These are phyloP conservation scores for Ophiostoma angusticollis DNA, from an alignment of 2,329 filamentous ascomycete species.

Conservation along the genomic window DNA sequence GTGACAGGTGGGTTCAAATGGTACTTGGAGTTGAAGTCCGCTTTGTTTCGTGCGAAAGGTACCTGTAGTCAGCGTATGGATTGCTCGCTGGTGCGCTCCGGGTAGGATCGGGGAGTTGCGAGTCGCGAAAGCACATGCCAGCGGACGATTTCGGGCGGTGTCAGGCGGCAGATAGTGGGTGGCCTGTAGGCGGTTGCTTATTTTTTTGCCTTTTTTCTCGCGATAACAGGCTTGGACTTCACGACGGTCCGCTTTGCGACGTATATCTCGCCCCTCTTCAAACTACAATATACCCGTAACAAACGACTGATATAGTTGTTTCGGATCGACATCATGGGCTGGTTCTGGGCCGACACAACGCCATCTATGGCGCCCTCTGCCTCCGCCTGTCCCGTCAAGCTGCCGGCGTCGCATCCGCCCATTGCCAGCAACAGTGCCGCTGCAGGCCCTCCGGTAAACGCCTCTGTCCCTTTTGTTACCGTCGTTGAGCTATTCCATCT, in stretches of 20 bases:
- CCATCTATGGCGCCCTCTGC: slow-evolving; percentile 15
- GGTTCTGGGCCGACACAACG: slow-evolving; percentile 48
- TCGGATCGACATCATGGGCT: slow-evolving; percentile 43
- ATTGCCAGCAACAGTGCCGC: slow-evolving; percentile 13
- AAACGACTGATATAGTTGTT: no score
- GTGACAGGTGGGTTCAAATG: no score
- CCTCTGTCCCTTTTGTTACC: no score
- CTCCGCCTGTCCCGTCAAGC: slow-evolving; percentile 8
- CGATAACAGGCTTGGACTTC: no score
- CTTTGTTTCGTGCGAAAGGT: neutral
- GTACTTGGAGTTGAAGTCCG: no score
- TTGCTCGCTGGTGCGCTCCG: no score
- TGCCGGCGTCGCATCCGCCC: slow-evolving; percentile 11
- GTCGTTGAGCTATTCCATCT: neutral
- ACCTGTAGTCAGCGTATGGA: no score
- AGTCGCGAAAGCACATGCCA: no score
- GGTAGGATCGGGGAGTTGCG: no score
- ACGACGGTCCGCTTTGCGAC: no score
- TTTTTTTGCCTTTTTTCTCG: slow-evolving; percentile 5
- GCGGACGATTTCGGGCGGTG: slow-evolving; percentile 7
- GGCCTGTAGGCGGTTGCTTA: slow-evolving; percentile 5
- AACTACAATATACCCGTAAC: no score
- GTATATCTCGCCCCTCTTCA: no score
- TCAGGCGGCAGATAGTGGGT: slow-evolving; percentile 7
- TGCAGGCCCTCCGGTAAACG: slow-evolving; percentile 29